These are phyloP conservation scores for Cladophialophora carrionii DNA, from an alignment of 2,329 filamentous ascomycete genomes.

Conservation along the genomic window DNA sequence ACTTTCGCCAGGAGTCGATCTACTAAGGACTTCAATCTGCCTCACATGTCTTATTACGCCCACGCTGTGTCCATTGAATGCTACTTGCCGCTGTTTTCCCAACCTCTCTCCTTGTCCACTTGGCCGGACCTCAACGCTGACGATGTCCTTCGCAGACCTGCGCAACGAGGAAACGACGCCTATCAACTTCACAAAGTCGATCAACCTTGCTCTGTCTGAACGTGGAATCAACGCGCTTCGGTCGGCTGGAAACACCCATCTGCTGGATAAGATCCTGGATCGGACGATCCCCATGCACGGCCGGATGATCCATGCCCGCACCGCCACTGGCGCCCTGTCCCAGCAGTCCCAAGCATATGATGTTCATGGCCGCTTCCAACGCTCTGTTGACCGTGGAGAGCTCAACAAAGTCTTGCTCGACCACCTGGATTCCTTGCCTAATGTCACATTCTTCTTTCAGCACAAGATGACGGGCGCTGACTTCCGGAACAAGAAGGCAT, in stretches of 20 bases:
- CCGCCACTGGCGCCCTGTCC: slow-evolving; percentile 67
- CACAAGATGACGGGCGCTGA: slow-evolving; percentile 92
- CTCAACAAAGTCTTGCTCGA: slow-evolving; percentile 85
- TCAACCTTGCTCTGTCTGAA: slow-evolving; percentile 93
- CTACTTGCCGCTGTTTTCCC: background rate
- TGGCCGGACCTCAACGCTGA: background rate
- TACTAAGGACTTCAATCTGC: background rate
- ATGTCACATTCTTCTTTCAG: slow-evolving; percentile 89
- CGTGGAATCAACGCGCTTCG: slow-evolving; percentile 87
- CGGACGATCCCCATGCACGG: slow-evolving; percentile 91
- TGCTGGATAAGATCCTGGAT: slow-evolving; percentile 73
- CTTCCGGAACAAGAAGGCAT: slow-evolving; percentile 76
- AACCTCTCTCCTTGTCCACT: background rate
- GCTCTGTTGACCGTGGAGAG: slow-evolving; percentile 79
- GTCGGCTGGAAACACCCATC: slow-evolving; percentile 65
- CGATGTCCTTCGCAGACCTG: slow-evolving; percentile 65
- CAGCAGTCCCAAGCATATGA: slow-evolving; percentile 89
- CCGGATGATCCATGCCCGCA: slow-evolving; percentile 87
- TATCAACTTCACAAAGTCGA: slow-evolving; percentile 96
- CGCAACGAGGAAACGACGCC: slow-evolving; percentile 79
- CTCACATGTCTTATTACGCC: background rate
- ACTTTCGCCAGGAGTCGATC: background rate
- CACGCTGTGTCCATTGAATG: background rate
- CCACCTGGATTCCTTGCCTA: slow-evolving; percentile 78
- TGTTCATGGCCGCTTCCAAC: slow-evolving; percentile 81